Base-by-base conservation (phyloP, 768 basidiomycete genomes). In the Hirschioporus abietinus region DNA sequence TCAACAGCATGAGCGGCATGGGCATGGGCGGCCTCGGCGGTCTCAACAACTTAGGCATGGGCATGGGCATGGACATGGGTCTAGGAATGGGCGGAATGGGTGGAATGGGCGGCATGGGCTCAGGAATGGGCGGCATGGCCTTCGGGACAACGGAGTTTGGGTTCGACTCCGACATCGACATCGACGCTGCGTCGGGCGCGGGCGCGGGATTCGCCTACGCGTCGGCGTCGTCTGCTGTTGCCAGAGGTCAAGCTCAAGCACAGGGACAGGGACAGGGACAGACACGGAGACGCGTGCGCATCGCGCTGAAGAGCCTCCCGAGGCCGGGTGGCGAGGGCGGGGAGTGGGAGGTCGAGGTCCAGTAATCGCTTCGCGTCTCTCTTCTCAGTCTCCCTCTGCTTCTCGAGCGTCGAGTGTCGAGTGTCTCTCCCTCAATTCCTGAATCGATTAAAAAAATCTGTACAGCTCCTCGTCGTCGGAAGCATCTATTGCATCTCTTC, bases 291-390 rank as follows among this genome's bases (percentile, higher is more conserved):
- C 82, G 88, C 52, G 87, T 89, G 68, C 82, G 87, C 69, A 87
- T 89, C 63, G 86, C 88, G 30, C 77, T 90, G 68, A 89, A 86
- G 76, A 86, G 83, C 71, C 77, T 87, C 76, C 88, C 89, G 0
- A 80, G 80, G 24, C 76, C 82, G 34, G 88, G 87, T 60, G 83
- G 83, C 68, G 87, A 88, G 74, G 88, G 88, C 61, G 89, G 89
- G 68, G 89, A 90, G 78, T 91, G 90, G 89, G 89, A 92, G 75
- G 88, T 92, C 60, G 85, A 89, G 73, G 79, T 90, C n/a, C 64
- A 66, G 27, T 24, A 23, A 35, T 3, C 25, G 17, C 9, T 60
- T 35, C n/a, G 27, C 5, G 58, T 26, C 25, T 9, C n/a, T 59
- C 58, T 2, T 30, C 30, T 30, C 30, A 30, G 8, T 30, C 30